A percentile compares a stretch with the other conserved stretches of the same genome.
phyloP scores from a whole-genome alignment of 345 rosid species.

The Eutrema japonicum region DNA sequence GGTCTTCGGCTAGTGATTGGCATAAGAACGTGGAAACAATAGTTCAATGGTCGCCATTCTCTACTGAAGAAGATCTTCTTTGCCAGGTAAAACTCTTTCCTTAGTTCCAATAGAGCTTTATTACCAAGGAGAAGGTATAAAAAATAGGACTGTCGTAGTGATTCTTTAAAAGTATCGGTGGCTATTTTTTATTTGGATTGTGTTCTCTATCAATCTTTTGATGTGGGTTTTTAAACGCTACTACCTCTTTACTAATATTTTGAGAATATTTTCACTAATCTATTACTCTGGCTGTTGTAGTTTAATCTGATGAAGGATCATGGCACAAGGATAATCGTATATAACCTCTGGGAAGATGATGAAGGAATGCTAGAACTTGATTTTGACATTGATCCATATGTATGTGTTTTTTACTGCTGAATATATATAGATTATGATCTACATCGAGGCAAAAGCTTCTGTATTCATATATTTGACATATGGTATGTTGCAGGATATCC shows the following conservation, averaged over 20 bases:
- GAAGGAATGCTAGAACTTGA: slow-evolving; percentile 84
- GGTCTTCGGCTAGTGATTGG: slow-evolving; percentile 69
- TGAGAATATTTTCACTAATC: not conserved
- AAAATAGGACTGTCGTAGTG: not conserved
- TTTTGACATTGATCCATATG: slow-evolving; percentile 74
- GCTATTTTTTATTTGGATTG: slow-evolving; percentile 5
- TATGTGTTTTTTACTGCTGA: slow-evolving; percentile 41
- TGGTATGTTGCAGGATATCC: slow-evolving; percentile 76
- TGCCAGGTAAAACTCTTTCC: slow-evolving; percentile 59
- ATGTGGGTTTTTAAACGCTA: not conserved
- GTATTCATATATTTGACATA: slow-evolving; percentile 3
- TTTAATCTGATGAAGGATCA: slow-evolving; percentile 71
- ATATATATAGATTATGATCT: not conserved
- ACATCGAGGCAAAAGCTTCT: slow-evolving; percentile 7
- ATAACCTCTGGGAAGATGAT: slow-evolving; percentile 98
- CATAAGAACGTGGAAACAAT: slow-evolving; percentile 68
- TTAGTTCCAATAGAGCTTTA: not conserved
- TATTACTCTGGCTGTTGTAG: slow-evolving; percentile 48
- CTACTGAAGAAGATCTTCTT: slow-evolving; percentile 73
- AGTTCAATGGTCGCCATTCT: slow-evolving; percentile 80
- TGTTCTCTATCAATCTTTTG: slow-evolving; percentile 21
- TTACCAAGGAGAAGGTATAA: not conserved
- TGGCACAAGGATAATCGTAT: slow-evolving; percentile 84
- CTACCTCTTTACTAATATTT: slow-evolving; percentile 1
- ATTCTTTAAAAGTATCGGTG: not conserved